Evolutionary conservation across 2,329 filamentous ascomycete genomes (phyloP).

Genomic region (Diaporthe longicolla): DNA sequence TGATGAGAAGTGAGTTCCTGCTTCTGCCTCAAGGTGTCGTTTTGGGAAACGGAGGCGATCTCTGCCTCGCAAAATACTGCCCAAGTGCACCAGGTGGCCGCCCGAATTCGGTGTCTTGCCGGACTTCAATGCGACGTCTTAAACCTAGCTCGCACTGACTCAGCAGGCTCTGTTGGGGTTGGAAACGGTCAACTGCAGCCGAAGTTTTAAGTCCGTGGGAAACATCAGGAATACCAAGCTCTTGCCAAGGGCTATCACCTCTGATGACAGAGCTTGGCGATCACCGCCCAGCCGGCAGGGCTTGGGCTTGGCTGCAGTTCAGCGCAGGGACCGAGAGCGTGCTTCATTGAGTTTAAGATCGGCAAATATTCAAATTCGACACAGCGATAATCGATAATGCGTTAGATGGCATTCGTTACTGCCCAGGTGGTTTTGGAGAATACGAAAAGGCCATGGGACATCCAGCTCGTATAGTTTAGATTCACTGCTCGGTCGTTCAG

Average conservation of each 20-base stretch:
- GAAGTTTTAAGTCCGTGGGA: neutral
- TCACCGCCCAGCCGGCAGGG: conserved; percentile 9
- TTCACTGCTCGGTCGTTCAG: neutral
- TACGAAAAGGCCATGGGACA: too few species aligned
- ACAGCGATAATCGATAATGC: neutral
- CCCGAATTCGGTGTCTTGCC: neutral
- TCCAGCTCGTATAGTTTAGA: neutral
- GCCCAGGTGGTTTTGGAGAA: too few species aligned
- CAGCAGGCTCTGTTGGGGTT: neutral
- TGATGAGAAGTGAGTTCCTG: neutral
- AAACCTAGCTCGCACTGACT: neutral
- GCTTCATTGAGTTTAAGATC: neutral
- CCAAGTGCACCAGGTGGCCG: neutral
- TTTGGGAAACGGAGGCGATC: too few species aligned
- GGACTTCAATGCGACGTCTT: neutral
- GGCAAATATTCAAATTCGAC: neutral
- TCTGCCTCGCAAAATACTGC: conserved; percentile 11
- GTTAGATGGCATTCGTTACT: too few species aligned
- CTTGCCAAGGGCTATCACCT: conserved; percentile 21
- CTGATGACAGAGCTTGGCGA: conserved; percentile 16
- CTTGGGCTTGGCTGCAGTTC: conserved; percentile 14
- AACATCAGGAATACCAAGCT: conserved; percentile 29
- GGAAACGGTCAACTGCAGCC: conserved; percentile 22
- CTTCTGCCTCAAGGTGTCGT: neutral
- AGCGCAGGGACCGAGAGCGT: conserved; percentile 3